Percentiles rank a stretch among this genome's conserved stretches.
These are phyloP conservation scores for Ceratocystis cubensis DNA, from an alignment of 2,329 filamentous ascomycete genomes.

Conservation along the genomic window DNA sequence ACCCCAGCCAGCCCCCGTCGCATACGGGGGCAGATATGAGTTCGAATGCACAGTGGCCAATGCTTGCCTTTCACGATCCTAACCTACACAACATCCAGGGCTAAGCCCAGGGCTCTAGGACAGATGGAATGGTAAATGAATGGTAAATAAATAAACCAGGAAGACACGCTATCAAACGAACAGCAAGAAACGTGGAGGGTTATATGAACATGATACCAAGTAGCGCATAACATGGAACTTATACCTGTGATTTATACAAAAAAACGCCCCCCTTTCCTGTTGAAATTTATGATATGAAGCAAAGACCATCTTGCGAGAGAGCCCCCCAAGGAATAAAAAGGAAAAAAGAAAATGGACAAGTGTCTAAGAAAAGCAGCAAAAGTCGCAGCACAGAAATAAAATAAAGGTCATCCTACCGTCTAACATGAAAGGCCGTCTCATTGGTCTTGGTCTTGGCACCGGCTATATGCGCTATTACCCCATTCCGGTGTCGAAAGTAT, in stretches of 20 bases:
- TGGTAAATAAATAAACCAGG: too few relatives aligned
- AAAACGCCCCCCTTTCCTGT: background rate
- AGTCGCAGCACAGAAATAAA: background rate
- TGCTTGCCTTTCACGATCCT: constrained; percentile 8
- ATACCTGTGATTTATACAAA: background rate
- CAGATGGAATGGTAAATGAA: background rate
- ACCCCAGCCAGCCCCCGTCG: background rate
- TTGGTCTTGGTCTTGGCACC: background rate
- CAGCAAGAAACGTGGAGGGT: too few relatives aligned
- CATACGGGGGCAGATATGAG: background rate
- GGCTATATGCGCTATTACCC: too few relatives aligned
- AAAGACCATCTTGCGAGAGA: background rate
- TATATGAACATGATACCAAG: background rate
- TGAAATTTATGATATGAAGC: background rate
- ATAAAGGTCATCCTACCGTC: background rate
- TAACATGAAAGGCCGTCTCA: background rate
- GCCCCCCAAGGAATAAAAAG: background rate
- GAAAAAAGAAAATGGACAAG: background rate
- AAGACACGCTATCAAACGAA: too few relatives aligned
- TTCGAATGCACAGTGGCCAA: background rate
- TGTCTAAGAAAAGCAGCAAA: background rate
- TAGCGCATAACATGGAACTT: background rate
- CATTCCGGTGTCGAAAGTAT: background rate
- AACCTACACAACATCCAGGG: background rate
- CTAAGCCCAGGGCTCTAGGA: background rate